phyloP scores from a whole-genome alignment of 2,329 filamentous ascomycete species.

The Exophiala spinifera region DNA sequence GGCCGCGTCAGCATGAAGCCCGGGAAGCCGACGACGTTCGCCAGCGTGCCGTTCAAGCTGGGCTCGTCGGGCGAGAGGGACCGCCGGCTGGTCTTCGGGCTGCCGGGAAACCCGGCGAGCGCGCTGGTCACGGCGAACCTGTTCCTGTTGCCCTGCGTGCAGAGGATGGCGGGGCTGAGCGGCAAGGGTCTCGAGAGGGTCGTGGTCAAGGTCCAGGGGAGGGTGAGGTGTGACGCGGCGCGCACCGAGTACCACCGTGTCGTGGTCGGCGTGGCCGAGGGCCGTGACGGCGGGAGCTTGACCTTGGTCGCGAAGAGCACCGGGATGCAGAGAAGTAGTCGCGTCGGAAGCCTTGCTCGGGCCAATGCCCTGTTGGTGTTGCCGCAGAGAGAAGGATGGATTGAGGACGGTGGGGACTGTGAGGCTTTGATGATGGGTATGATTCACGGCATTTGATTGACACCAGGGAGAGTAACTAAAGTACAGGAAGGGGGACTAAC shows the following conservation, averaged over 20 bases:
- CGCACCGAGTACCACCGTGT: slow-evolving; percentile 90
- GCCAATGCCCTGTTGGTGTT: slow-evolving; percentile 83
- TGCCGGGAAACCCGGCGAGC: slow-evolving; percentile 91
- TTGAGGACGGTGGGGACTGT: slow-evolving; percentile 67
- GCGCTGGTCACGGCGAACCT: slow-evolving; percentile 91
- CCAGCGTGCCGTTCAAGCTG: slow-evolving; percentile 69
- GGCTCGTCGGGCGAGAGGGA: slow-evolving; percentile 38
- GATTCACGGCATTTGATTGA: no score
- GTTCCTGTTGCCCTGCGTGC: slow-evolving; percentile 84
- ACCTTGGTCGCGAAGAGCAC: slow-evolving; percentile 80
- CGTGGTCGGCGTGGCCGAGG: slow-evolving; percentile 60
- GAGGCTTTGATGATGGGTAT: slow-evolving; percentile 76
- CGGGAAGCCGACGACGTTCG: slow-evolving; percentile 95
- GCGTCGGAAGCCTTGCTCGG: slow-evolving; percentile 80
- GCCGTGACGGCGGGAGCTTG: no score
- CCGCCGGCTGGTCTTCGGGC: slow-evolving; percentile 73
- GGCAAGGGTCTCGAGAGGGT: slow-evolving; percentile 65
- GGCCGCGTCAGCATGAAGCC: slow-evolving; percentile 97
- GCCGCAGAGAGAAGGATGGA: slow-evolving; percentile 54
- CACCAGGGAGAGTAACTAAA: no score
- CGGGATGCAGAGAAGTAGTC: slow-evolving; percentile 83
- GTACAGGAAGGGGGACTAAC: no score
- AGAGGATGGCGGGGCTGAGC: slow-evolving; percentile 67
- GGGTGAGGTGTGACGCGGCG: slow-evolving; percentile 69
- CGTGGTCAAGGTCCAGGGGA: slow-evolving; percentile 67